Evolutionary conservation across 2,329 filamentous ascomycete species (phyloP).

Genomic region (Elsinoe necatrix): DNA sequence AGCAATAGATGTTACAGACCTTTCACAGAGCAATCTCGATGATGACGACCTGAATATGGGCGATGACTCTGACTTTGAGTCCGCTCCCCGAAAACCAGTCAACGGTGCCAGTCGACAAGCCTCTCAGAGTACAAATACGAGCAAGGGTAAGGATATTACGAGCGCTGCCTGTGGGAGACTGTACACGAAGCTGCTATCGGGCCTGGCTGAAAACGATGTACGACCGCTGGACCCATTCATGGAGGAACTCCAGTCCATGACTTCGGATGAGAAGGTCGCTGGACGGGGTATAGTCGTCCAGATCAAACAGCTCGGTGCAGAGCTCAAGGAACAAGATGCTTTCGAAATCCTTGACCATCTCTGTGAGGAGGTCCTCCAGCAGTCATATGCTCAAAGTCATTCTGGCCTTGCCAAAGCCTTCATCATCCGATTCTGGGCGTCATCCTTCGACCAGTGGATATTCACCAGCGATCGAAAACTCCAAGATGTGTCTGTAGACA

Average conservation of each 20-base stretch:
- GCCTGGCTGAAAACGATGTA: neutral
- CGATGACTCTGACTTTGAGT: constrained; percentile 5
- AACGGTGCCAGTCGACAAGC: neutral
- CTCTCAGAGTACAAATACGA: neutral
- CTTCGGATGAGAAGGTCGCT: constrained; percentile 18
- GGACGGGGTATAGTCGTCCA: constrained; percentile 22
- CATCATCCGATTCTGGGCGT: constrained; percentile 59
- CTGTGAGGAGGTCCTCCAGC: constrained; percentile 39
- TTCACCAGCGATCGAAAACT: constrained; percentile 50
- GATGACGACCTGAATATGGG: constrained; percentile 5
- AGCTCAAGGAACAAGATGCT: constrained; percentile 28
- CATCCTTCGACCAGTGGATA: constrained; percentile 56
- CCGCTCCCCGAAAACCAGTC: neutral
- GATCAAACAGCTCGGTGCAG: constrained; percentile 22
- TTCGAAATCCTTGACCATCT: constrained; percentile 41
- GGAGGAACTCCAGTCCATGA: constrained; percentile 18
- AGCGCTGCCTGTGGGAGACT: neutral
- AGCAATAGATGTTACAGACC: neutral
- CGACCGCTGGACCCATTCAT: neutral
- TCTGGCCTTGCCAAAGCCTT: constrained; percentile 65
- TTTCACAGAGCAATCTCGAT: constrained; percentile 4
- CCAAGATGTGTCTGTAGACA: constrained; percentile 57
- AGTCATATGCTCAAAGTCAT: constrained; percentile 54
- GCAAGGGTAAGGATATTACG: neutral
- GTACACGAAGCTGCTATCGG: constrained; percentile 8